These are phyloP conservation scores for Tylopilus rubrobrunneus DNA, from an alignment of 768 basidiomycete species.

Conservation along the genomic window DNA sequence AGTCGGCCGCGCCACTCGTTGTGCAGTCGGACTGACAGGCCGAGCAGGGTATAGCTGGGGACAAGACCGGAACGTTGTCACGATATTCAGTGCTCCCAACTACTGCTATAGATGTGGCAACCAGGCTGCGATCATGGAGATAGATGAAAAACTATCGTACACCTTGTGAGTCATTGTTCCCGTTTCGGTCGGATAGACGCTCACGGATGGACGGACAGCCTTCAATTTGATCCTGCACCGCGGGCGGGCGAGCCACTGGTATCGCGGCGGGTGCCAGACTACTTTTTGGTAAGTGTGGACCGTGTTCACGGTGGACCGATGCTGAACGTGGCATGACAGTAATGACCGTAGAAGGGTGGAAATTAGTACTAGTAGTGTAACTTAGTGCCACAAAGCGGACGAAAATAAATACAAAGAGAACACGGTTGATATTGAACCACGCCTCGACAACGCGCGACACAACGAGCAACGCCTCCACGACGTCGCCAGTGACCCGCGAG, in stretches of 20 bases:
- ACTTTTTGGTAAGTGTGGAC: conserved; percentile 74
- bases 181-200: conserved; percentile 1
- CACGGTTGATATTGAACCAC: conserved; percentile 13
- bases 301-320: conserved; percentile 31
- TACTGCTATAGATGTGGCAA: conserved; percentile 99
- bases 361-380: conserved; percentile 21
- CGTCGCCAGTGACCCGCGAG: conserved; percentile 9
- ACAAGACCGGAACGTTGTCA: conserved; percentile 98
- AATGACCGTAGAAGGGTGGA: conserved; percentile 7
- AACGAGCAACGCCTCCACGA: conserved; percentile 5
- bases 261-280: conserved; percentile 90
- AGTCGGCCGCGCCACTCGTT: conserved; percentile 22
- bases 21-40: conserved; percentile 6
- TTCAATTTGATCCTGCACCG: conserved; percentile 99
- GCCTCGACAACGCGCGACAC: conserved; percentile 8
- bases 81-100: conserved; percentile 99
- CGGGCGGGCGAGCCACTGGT: conserved; percentile 98
- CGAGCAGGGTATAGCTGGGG: conserved; percentile 88
- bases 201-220: conserved; percentile 50
- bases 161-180: conserved; percentile 61
- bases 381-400: not conserved
- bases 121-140: conserved; percentile 99
- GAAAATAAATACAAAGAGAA: conserved; percentile 25
- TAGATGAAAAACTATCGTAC: conserved; percentile 96
- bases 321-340: conserved; percentile 15